Evolutionary conservation across 495 filamentous ascomycete genomes (phyloP), one percentile per base, ranked within the genome.

Genomic region (Talaromyces trachyspermus): DNA sequence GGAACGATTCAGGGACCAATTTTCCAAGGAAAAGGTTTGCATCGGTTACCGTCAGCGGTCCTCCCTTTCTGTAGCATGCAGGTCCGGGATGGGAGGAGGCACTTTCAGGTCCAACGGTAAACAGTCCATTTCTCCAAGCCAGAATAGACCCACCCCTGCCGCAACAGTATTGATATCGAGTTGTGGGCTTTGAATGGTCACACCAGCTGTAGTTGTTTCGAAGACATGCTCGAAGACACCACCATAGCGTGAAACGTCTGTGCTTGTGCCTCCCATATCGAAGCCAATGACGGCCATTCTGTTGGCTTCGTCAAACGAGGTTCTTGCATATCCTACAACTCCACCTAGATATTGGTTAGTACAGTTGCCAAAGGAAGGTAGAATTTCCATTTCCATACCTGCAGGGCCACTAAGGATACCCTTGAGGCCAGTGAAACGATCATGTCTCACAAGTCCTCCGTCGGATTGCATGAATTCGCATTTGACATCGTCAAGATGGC

Each of bases 151-250:
- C 91, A 92, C 91, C 25, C 91, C 91, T 14, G 91, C 91, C 15
- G 91, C 91, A 22, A 97, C 91, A 0, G 92, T 98, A 63, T 97
- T 98, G 66, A 98, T 97, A 66, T 98, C 92, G 1, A 98, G 79
- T 56, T 97, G 92, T 0, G 92, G 92, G 0, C 84, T 89, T 55
- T 96, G 91, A 25, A 97, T 95, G 0, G 89, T 89, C 5, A 98
- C 88, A 20, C 92, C 92, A 2, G 92, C 92, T 1, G 94, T 95
- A 1, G 91, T 96, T 2, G 91, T 96, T 58, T 95, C 92, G 50
- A 98, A 97, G 0, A 95, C 91, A 61, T 98, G 92, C 49, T 97
- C 92, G 58, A 95, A 89, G 41, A 91, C 77, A 11, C 92, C 91
- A 30, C 91, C 92, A 55, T 92, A 97, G 22, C 92, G 71, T 18